phyloP scores from a whole-genome alignment of 2,329 filamentous ascomycete species.

The Emydomyces testavorans region DNA sequence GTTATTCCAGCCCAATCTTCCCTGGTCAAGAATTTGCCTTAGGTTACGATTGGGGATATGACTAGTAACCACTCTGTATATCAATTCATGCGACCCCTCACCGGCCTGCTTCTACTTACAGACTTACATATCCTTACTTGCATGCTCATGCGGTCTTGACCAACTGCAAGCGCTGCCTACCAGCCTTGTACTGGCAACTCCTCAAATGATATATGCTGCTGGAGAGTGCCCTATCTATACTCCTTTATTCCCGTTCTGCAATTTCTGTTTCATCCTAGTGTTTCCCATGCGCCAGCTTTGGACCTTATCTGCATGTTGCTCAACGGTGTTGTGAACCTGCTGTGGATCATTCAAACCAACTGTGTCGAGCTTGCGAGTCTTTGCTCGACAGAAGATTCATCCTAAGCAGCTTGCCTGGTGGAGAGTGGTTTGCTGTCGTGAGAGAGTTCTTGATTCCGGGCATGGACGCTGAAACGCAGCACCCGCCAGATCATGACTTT shows the following conservation, averaged over 20 bases:
- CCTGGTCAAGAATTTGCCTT: conserved; percentile 1
- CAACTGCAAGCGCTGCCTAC: neutral
- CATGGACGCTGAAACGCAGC: conserved; percentile 38
- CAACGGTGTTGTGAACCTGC: neutral
- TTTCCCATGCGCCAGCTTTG: neutral
- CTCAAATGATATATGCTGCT: conserved; percentile 7
- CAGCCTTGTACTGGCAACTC: conserved; percentile 8
- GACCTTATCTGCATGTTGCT: neutral
- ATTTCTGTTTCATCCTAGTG: neutral
- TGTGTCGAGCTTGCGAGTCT: neutral
- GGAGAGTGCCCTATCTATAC: neutral
- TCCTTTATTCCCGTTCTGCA: neutral
- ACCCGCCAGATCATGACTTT: conserved; percentile 36
- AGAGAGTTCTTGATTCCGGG: neutral
- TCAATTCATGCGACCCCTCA: conserved; percentile 10
- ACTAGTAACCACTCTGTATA: conserved; percentile 10
- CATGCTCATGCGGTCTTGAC: neutral
- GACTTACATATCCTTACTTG: conserved; percentile 7
- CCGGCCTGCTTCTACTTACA: conserved; percentile 5
- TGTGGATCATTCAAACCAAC: neutral
- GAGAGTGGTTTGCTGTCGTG: neutral
- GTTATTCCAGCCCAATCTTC: conserved; percentile 1
- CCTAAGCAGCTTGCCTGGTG: neutral
- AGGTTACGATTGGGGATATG: neutral
- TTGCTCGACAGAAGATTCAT: neutral